These are phyloP conservation scores for Penicillium cinerascens DNA, from an alignment of 495 filamentous ascomycete species.

Conservation along the genomic window DNA sequence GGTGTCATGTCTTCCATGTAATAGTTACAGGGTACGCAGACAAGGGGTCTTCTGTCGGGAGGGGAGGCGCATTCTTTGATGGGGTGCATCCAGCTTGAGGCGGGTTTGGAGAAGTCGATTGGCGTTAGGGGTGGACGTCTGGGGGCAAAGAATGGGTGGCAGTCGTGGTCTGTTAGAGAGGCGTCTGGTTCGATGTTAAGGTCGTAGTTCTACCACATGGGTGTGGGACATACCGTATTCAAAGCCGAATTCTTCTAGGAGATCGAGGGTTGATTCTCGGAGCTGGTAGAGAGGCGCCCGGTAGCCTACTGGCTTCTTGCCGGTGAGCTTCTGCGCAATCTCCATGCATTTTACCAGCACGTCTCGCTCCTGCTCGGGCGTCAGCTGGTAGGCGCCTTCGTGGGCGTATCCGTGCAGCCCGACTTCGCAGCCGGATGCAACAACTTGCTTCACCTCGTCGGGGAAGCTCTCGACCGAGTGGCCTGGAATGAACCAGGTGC, in stretches of 20 bases:
- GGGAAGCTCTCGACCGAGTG: slow-evolving; percentile 62
- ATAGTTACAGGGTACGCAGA: slow-evolving; percentile 54
- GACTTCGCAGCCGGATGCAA: slow-evolving; percentile 56
- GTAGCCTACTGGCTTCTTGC: slow-evolving; percentile 53
- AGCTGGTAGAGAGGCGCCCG: slow-evolving; percentile 58
- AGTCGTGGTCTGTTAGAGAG: slow-evolving; percentile 54
- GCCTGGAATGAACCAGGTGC: slow-evolving; percentile 64
- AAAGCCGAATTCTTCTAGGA: slow-evolving; percentile 54
- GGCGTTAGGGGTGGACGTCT: slow-evolving; percentile 42
- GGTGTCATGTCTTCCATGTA: slow-evolving; percentile 59
- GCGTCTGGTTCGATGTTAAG: slow-evolving; percentile 31
- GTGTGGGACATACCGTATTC: slow-evolving; percentile 42
- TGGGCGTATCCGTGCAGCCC: slow-evolving; percentile 61
- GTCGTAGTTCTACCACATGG: not conserved
- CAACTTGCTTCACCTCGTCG: slow-evolving; percentile 47
- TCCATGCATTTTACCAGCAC: slow-evolving; percentile 53
- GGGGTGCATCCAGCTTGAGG: slow-evolving; percentile 58
- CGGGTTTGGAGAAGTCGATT: slow-evolving; percentile 46
- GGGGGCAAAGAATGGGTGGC: slow-evolving; percentile 51
- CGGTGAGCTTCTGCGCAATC: slow-evolving; percentile 45
- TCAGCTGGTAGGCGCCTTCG: slow-evolving; percentile 55
- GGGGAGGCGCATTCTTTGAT: slow-evolving; percentile 25
- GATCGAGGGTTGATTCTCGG: slow-evolving; percentile 49
- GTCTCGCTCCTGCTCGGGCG: slow-evolving; percentile 54
- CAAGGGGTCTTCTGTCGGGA: slow-evolving; percentile 33